Base-by-base conservation (phyloP, 1,284 basidiomycete genomes). In the Ustilago curta region DNA sequence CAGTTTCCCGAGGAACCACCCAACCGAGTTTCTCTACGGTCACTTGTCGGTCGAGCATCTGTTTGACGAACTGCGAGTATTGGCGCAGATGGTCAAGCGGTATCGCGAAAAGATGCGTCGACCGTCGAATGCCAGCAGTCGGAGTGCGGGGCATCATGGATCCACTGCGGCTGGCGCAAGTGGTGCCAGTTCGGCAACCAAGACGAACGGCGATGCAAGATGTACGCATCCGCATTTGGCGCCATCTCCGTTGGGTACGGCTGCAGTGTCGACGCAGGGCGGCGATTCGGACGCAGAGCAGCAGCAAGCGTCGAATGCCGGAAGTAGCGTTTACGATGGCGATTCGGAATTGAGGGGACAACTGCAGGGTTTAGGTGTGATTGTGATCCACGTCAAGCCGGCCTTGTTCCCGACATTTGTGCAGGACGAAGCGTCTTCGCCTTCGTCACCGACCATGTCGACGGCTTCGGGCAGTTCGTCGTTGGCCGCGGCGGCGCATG, bases 331-430 rank as follows among this genome's bases (percentile, higher is more conserved):
- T 39, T 76, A 80, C 32, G 79, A 82, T 45, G 39, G 39, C 4
- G 71, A 80, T 43, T 63, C 50, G 7, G 80, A 79, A 19, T 47
- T 80, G 11, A 32, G 53, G 1, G 70, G 67, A 1, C 68, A 69
- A 27, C 56, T 82, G 21, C 25, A 57, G 8, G 80, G 80, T 3
- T 49, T 82, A 14, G 64, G 59, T 2, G 70, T 82, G 4, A 66
- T 82, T 32, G 68, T 82, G 29, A 79, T 81, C 42, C 80, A 82
- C 48, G 79, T 82, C 59, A 82, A 82, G 47, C 75, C 77, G 5
- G 77, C 79, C 1, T 51, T 82, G 12, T 82, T 80, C 44, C 80
- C 80, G 6, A 76, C 67, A 2, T 80, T 67, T 52, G 59, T 67
- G 4, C 55, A 69, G 40, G 56, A 64, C 0, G 47, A 48, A 3